Conservation (phyloP, 208 protist genomes). For the Borovskyia barvae region DNA sequence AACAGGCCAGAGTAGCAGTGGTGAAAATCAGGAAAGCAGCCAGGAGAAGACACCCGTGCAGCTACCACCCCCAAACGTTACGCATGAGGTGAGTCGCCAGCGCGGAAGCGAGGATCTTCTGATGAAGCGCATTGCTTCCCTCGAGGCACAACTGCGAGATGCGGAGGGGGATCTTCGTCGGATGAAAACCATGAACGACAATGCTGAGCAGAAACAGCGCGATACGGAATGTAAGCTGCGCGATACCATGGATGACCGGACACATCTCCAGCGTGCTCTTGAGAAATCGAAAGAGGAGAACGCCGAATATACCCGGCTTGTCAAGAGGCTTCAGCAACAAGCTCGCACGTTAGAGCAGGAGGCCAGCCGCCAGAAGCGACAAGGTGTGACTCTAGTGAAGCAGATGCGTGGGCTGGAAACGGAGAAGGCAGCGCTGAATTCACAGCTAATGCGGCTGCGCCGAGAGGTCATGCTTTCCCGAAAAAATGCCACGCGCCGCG, state of each 20-base stretch:
- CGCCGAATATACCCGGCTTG: constrained; percentile 36
- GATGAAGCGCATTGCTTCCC: constrained; percentile 7
- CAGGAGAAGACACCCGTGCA: constrained; percentile 10
- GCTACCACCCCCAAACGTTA: constrained; percentile 1
- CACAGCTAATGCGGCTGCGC: constrained; percentile 9
- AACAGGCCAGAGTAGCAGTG: too few species aligned
- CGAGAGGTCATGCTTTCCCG: constrained; percentile 24
- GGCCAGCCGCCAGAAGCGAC: constrained; percentile 23
- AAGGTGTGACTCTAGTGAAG: constrained; percentile 14
- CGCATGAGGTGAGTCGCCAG: background rate
- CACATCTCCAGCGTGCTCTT: constrained; percentile 20
- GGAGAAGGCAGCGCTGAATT: constrained; percentile 12
- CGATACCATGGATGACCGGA: constrained; percentile 24
- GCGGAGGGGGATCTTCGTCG: background rate
- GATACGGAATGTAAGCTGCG: constrained; percentile 19
- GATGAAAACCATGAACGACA: constrained; percentile 1
- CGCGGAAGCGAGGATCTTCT: constrained; percentile 26
- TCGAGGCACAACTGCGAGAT: constrained; percentile 28
- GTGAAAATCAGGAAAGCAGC: background rate
- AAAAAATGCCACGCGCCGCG: constrained; percentile 18
- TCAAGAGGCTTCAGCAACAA: constrained; percentile 42
- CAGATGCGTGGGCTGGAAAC: constrained; percentile 13
- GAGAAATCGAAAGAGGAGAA: constrained; percentile 31
- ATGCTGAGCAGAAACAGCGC: constrained; percentile 14
- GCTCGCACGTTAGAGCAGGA: constrained; percentile 39